These are phyloP conservation scores for Trichothecium roseum DNA, from an alignment of 2,329 filamentous ascomycete genomes.

Conservation along the genomic window DNA sequence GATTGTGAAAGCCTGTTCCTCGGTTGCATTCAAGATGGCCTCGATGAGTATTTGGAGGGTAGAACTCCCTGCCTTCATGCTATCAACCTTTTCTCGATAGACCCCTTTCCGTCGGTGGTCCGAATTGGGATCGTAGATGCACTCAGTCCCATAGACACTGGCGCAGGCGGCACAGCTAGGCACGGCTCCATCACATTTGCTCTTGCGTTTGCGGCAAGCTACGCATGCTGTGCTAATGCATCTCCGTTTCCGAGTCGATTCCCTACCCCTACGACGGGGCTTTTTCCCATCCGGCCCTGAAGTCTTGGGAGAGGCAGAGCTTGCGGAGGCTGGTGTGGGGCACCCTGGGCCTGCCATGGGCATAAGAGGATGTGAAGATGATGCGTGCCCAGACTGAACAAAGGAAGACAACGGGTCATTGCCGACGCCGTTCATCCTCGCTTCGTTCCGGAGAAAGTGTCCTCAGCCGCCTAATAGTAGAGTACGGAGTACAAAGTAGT, in stretches of 20 bases:
- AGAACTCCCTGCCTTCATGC: slow-evolving; percentile 73
- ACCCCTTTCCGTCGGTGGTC: slow-evolving; percentile 95
- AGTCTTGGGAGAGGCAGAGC: no score
- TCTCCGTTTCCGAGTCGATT: slow-evolving; percentile 48
- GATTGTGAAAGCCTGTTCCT: slow-evolving; percentile 73
- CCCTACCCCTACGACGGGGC: slow-evolving; percentile 35
- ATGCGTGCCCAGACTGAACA: no score
- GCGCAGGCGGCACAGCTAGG: slow-evolving; percentile 93
- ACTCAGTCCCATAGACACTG: slow-evolving; percentile 84
- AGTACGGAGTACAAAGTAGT: no score
- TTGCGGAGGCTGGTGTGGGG: no score
- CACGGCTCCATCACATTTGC: slow-evolving; percentile 83
- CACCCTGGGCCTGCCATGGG: no score
- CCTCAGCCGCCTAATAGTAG: no score
- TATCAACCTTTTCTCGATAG: slow-evolving; percentile 88
- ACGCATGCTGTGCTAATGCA: slow-evolving; percentile 81
- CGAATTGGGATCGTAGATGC: slow-evolving; percentile 91
- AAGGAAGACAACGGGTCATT: no score
- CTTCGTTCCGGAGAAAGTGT: no score
- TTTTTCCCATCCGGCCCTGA: slow-evolving; percentile 27
- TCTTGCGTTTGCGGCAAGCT: slow-evolving; percentile 68
- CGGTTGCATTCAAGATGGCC: slow-evolving; percentile 81
- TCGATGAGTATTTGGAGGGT: slow-evolving; percentile 90
- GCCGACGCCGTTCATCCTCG: no score
- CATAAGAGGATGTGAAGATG: no score